Evolutionary conservation across 177 flowering plant genomes (phyloP).

Genomic region (Tripterygium wilfordii): DNA sequence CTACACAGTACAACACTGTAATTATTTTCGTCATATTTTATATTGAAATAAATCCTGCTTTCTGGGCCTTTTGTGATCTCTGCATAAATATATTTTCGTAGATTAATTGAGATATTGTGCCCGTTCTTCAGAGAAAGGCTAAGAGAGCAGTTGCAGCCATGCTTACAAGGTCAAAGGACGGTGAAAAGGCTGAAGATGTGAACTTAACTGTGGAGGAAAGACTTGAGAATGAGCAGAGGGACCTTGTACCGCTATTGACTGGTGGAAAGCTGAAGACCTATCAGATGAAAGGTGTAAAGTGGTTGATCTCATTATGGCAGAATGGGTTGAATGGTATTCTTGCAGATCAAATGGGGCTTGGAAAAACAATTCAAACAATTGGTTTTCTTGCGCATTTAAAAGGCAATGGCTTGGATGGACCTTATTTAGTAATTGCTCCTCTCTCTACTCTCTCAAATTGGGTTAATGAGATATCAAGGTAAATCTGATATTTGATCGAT

Average conservation of each 20-base stretch:
- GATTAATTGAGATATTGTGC: neutral
- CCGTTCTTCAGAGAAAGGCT: constrained; percentile 46
- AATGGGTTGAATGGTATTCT: constrained; percentile 96
- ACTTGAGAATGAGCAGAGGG: constrained; percentile 74
- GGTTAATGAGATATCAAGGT: constrained; percentile 85
- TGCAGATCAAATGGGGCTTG: constrained; percentile 99
- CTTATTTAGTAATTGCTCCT: constrained; percentile 87
- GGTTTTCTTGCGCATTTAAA: constrained; percentile 88
- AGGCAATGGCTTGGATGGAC: constrained; percentile 88
- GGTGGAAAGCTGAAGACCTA: constrained; percentile 90
- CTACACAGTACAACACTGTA: constrained; percentile 52
- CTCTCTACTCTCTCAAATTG: constrained; percentile 96
- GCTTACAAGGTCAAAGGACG: constrained; percentile 74
- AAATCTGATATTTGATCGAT: constrained; percentile 9
- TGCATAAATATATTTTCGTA: neutral
- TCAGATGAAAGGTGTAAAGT: constrained; percentile 93
- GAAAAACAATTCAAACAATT: constrained; percentile 94
- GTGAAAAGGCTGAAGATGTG: constrained; percentile 37
- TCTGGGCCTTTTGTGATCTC: too few species aligned
- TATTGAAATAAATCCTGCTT: too few species aligned
- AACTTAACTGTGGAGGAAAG: constrained; percentile 72
- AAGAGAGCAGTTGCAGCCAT: constrained; percentile 92
- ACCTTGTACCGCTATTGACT: constrained; percentile 78
- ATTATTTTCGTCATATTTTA: constrained; percentile 8
- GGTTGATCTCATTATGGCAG: constrained; percentile 97